Evolutionary conservation across 805 yeast species (phyloP), one percentile per base, ranked within the genome.

Genomic region (Yamadazyma olivae): DNA sequence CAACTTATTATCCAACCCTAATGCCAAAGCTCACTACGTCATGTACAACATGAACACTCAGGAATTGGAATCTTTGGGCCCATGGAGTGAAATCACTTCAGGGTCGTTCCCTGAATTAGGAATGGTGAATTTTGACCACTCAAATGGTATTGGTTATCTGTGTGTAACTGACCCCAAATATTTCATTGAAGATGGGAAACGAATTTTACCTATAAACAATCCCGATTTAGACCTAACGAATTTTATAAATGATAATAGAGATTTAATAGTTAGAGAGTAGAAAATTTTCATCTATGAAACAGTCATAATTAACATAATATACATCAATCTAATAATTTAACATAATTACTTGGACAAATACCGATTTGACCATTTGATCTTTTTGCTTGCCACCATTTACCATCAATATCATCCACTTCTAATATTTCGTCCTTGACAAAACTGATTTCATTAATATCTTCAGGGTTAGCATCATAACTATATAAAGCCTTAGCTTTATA

Each of bases 361-460:
- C 98, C 99, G 29, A 88, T 84, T 57, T 89, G 93, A 22, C 99
- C 99, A 48, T 79, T 83, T 6, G 83, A 72, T 53, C 90, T 77
- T 58, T 84, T 79, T 27, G 96, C 97, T 64, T 89, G 96, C 98
- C 98, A 91, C 99, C 99, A 91, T 64, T 95, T 81, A 30, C 97
- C 97, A 46, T 85, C 85, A 39, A 88, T 87, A 54, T 91, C 97
- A 48, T 87, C 87, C 22, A 91, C 95, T 51, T 82, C 88, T 58
- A 91, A 73, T n/a, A 88, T 67, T 59, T 91, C 98, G 38, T 93
- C 96, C 59, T 90, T 88, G 45, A 74, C 79, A 53, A 91, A 93
- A 4, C 95, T 83, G 17, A 91, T 76, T 64, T 91, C 99, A 53
- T 90, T 89, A 44, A 83, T 88, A 59, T 91, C 99, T 39, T 83